These are phyloP conservation scores for Neurospora tetraspora DNA, from an alignment of 495 filamentous ascomycete genomes.

Conservation along the genomic window DNA sequence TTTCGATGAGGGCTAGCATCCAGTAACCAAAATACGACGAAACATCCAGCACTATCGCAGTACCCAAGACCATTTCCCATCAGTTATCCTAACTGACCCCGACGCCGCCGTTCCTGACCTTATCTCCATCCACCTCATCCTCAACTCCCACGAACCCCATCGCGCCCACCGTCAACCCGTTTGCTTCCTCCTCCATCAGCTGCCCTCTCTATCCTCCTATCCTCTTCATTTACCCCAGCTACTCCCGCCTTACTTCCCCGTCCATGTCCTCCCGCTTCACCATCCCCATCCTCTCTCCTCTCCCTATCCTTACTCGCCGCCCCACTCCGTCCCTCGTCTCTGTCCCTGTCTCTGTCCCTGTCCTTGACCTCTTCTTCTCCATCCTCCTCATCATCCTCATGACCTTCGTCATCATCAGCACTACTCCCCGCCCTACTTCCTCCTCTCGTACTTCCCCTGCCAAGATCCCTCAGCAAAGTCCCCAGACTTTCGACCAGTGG, in stretches of 20 bases:
- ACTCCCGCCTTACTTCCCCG: not conserved
- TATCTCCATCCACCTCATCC: not conserved
- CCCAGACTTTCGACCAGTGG: conserved; percentile 15
- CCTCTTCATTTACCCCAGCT: not conserved
- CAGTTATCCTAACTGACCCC: not conserved
- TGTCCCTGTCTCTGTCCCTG: not conserved
- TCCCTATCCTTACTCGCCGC: not conserved
- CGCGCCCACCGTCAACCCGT: not conserved
- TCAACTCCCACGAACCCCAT: not conserved
- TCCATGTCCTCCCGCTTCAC: not conserved
- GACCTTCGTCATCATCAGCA: not conserved
- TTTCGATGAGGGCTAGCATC: not conserved
- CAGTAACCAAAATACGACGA: not conserved
- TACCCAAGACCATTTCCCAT: not conserved
- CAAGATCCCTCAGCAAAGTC: conserved; percentile 11
- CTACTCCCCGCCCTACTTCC: not conserved
- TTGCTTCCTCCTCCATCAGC: not conserved
- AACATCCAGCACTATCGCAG: not conserved
- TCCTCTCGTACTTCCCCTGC: conserved; percentile 2
- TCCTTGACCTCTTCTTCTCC: not conserved
- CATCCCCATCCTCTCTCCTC: not conserved
- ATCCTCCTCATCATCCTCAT: not conserved
- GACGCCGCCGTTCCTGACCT: not conserved
- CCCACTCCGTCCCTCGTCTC: not conserved
- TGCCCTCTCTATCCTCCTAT: not conserved